Evolutionary conservation across 495 filamentous ascomycete genomes (phyloP).

Genomic region (Neurospora discreta): DNA sequence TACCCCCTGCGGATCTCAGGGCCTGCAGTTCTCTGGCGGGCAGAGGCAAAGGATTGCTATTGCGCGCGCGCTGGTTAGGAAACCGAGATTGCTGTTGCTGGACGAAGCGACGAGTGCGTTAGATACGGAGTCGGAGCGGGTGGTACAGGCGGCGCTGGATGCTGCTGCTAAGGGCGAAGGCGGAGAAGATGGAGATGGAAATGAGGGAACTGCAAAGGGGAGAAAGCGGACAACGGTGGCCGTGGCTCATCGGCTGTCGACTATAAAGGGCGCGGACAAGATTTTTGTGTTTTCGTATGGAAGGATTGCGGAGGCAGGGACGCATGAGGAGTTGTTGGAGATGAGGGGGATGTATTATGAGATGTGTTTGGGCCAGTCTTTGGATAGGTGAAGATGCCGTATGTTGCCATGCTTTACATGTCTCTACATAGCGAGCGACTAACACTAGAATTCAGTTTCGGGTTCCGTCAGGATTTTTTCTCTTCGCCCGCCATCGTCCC

Average conservation of each 20-base stretch:
- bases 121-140: conserved; percentile 62
- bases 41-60: conserved; percentile 69
- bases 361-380: conserved; percentile 23
- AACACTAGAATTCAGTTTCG: not conserved
- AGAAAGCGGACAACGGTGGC: conserved; percentile 52
- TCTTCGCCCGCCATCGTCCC: not conserved
- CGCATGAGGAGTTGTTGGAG: conserved; percentile 35
- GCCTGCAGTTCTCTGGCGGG: conserved; percentile 58
- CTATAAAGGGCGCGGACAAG: conserved; percentile 40
- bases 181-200: not conserved
- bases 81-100: conserved; percentile 57
- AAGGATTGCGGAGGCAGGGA: conserved; percentile 38
- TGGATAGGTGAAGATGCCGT: conserved; percentile 5
- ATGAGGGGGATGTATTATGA: conserved; percentile 32
- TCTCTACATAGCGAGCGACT: not conserved
- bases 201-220: not conserved
- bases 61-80: conserved; percentile 60
- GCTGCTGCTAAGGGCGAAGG: conserved; percentile 38
- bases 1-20: conserved; percentile 49
- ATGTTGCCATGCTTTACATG: too few relatives aligned
- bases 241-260: conserved; percentile 52
- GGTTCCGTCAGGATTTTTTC: not conserved
- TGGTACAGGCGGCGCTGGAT: conserved; percentile 59
- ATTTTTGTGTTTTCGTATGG: conserved; percentile 41
- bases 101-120: conserved; percentile 70